A percentile compares a stretch with the other conserved stretches of the same genome.
phyloP scores from a whole-genome alignment of 2,329 filamentous ascomycete genomes.

The Phialemoniopsis sp. region DNA sequence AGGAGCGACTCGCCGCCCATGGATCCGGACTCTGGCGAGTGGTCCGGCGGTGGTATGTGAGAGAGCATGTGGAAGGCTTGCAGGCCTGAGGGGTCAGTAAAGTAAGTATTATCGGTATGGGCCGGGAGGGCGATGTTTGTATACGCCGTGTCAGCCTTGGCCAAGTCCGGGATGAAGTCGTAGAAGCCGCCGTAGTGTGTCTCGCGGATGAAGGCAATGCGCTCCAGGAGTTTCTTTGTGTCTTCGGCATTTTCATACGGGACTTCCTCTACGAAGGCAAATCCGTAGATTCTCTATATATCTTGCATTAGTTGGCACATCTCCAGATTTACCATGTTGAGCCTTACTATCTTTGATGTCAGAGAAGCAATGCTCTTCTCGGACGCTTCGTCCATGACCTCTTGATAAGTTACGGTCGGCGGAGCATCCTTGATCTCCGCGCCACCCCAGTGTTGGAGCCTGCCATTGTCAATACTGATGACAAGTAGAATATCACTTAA shows the following conservation, averaged over 20 bases:
- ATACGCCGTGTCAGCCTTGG: slow-evolving; percentile 87
- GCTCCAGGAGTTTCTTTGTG: slow-evolving; percentile 71
- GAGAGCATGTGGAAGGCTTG: slow-evolving; percentile 92
- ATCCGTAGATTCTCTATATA: slow-evolving; percentile 61
- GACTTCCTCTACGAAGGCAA: slow-evolving; percentile 70
- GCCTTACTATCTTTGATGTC: slow-evolving; percentile 59
- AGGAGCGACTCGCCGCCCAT: slow-evolving; percentile 75
- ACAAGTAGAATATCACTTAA: neutral
- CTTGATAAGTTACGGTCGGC: slow-evolving; percentile 56
- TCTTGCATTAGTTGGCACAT: neutral
- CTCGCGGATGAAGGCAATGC: slow-evolving; percentile 80
- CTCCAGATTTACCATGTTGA: neutral
- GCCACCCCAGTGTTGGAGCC: slow-evolving; percentile 20
- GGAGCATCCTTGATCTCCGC: slow-evolving; percentile 32
- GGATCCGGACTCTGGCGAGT: neutral
- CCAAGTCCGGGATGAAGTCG: slow-evolving; percentile 86
- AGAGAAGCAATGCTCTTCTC: slow-evolving; percentile 54
- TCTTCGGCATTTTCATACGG: slow-evolving; percentile 61
- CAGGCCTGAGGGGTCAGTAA: slow-evolving; percentile 84
- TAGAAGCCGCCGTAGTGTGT: slow-evolving; percentile 83
- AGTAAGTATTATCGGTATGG: slow-evolving; percentile 96
- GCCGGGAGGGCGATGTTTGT: slow-evolving; percentile 77
- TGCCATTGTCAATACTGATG: slow-evolving; percentile 6
- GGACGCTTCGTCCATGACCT: slow-evolving; percentile 49
- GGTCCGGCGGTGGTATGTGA: slow-evolving; percentile 52